Conservation (phyloP, 371 early-diverging fungal genomes). For the Mucor irregularis region DNA sequence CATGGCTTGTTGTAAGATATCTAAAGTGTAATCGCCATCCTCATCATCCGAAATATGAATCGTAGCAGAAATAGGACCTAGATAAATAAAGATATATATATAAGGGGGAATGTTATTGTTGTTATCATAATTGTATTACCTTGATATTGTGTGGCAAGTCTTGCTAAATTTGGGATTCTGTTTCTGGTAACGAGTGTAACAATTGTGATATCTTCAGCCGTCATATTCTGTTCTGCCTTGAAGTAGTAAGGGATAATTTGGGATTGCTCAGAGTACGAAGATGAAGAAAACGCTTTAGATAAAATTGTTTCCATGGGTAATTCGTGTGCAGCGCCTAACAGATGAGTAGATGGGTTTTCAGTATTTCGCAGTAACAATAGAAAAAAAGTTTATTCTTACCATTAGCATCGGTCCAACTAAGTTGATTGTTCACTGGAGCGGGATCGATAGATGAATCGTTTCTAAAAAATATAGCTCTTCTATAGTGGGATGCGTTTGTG, state of each 20-base stretch:
- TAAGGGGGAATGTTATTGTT: not conserved
- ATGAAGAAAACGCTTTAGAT: slow-evolving; percentile 29
- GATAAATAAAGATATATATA: slow-evolving; percentile 6
- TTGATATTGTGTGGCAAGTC: slow-evolving; percentile 53
- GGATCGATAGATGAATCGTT: slow-evolving; percentile 9
- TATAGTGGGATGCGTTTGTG: slow-evolving; percentile 8
- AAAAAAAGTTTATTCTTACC: slow-evolving; percentile 23
- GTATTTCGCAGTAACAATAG: not conserved
- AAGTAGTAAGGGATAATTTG: slow-evolving; percentile 61
- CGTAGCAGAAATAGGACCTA: slow-evolving; percentile 60
- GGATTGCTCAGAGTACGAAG: slow-evolving; percentile 43
- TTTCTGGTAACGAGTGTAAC: slow-evolving; percentile 56
- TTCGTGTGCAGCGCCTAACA: slow-evolving; percentile 19
- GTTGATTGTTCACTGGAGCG: slow-evolving; percentile 10
- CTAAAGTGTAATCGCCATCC: slow-evolving; percentile 40
- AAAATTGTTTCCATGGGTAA: slow-evolving; percentile 25
- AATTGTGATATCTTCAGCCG: slow-evolving; percentile 57
- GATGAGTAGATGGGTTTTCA: not conserved
- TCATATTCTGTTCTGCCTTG: slow-evolving; percentile 38
- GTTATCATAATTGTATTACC: slow-evolving; percentile 27
- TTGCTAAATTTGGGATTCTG: slow-evolving; percentile 44
- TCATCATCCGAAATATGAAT: slow-evolving; percentile 59
- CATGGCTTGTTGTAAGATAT: slow-evolving; percentile 46
- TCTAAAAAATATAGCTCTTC: slow-evolving; percentile 20
- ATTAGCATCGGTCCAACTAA: slow-evolving; percentile 25